These are phyloP conservation scores for Sedum album DNA, from an alignment of 164 flowering plant species.

Conservation along the genomic window DNA sequence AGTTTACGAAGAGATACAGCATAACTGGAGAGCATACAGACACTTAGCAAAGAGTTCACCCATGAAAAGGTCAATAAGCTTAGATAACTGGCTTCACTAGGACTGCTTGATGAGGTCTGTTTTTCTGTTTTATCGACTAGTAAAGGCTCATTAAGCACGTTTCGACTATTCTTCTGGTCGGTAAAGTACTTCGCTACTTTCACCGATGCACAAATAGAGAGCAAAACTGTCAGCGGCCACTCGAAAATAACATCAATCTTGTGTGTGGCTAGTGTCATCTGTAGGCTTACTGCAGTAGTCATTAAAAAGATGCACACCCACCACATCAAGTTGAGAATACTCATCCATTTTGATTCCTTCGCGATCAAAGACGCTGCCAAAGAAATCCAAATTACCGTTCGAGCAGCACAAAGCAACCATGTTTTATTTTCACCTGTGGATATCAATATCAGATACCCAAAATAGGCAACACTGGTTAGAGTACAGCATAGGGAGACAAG, in stretches of 20 bases:
- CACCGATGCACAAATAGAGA: slow-evolving; percentile 40
- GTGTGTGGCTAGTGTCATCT: slow-evolving; percentile 18
- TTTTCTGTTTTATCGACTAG: slow-evolving; percentile 18
- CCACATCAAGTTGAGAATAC: slow-evolving; percentile 36
- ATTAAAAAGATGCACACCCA: slow-evolving; percentile 44
- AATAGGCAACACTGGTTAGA: slow-evolving; percentile 27
- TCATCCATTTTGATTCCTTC: slow-evolving; percentile 25
- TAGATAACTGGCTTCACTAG: slow-evolving; percentile 24
- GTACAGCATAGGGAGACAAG: slow-evolving; percentile 38
- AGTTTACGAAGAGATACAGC: slow-evolving; percentile 53
- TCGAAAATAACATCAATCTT: slow-evolving; percentile 19
- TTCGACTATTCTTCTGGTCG: slow-evolving; percentile 2
- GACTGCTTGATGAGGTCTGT: neutral
- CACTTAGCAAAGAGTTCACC: slow-evolving; percentile 53
- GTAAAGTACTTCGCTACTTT: slow-evolving; percentile 11
- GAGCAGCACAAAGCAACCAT: slow-evolving; percentile 27
- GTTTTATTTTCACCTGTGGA: slow-evolving; percentile 10
- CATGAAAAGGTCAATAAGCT: slow-evolving; percentile 64
- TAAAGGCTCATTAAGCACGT: slow-evolving; percentile 37
- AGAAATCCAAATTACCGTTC: slow-evolving; percentile 51
- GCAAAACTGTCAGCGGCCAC: slow-evolving; percentile 46
- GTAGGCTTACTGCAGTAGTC: slow-evolving; percentile 32
- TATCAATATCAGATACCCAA: slow-evolving; percentile 19
- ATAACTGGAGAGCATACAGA: slow-evolving; percentile 50
- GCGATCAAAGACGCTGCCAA: slow-evolving; percentile 35